Base-by-base conservation (phyloP, 2,329 filamentous ascomycete genomes). In the Talaromyces sp. region DNA sequence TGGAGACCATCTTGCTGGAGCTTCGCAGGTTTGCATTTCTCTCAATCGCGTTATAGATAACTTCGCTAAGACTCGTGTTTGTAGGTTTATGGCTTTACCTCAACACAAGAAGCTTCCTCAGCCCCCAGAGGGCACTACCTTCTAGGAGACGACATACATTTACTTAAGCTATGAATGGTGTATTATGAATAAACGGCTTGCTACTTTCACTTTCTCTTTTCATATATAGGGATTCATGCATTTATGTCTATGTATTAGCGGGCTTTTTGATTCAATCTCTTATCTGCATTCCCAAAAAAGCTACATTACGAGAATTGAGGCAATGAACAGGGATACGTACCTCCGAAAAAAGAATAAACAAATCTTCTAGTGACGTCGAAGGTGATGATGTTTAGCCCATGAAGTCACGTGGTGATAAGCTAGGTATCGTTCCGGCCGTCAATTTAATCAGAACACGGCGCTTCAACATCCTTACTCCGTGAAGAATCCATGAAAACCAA, bases 41-140 rank as follows among this genome's bases (percentile, higher is more conserved):
- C 25, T 31, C 13, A 62, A 63, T 35, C n/a, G 19, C 19, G 43
- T 5, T 28, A 70, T 68, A 62, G 2, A 31, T 4, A 35, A 37
- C 10, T 21, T 37, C 37, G 40, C 57, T 59, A 39, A 55, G 13
- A 45, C 21, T 61, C 68, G 56, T 5, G 55, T 46, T 61, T n/a
- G 57, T 64, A 95, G 92, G 75, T 96, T 89, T 73, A 97, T 99
- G 94, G 93, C 93, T 31, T 84, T 92, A 60, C 86, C 89, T 25
- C 82, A 86, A 65, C 89, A 97, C 79, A 97, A 97, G 84, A 97
- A 97, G 78, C 85, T 97, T 31, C 89, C 91, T 11, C 94, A 99
- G 74, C 94, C 94, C 40, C 84, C 89, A 3, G 94, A 99, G 78
- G 92, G 91, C 59, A 85, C 89, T 31, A 87, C 78, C 33, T 88